These are phyloP conservation scores for Tuber borchii DNA, from an alignment of 495 filamentous ascomycete genomes.

Conservation along the genomic window DNA sequence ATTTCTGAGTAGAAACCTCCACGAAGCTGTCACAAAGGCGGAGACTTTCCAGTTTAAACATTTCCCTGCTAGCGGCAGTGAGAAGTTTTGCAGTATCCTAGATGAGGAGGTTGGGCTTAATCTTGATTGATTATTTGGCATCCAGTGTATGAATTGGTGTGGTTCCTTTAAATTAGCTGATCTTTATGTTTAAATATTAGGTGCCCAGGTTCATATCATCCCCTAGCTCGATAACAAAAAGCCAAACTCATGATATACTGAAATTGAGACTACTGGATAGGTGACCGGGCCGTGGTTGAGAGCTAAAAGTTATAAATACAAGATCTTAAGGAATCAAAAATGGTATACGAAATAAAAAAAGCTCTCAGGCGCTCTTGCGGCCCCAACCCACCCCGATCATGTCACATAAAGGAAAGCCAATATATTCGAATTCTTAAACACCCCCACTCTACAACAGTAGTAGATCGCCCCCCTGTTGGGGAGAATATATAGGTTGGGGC, in stretches of 20 bases:
- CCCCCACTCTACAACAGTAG: conserved; percentile 46
- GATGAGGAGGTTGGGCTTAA: conserved; percentile 37
- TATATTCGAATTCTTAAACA: background rate
- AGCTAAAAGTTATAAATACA: conserved; percentile 1
- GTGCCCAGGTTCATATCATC: background rate
- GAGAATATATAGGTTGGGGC: conserved; percentile 56
- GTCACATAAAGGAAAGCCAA: background rate
- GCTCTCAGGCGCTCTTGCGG: background rate
- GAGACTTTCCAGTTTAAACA: conserved; percentile 25
- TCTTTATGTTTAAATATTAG: background rate
- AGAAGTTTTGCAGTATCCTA: conserved; percentile 22
- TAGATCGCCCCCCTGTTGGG: conserved; percentile 52
- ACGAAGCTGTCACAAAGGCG: conserved; percentile 27
- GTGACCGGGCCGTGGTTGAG: background rate
- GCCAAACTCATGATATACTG: background rate
- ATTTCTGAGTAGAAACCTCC: conserved; percentile 20
- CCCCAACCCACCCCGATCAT: background rate
- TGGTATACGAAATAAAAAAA: conserved; percentile 1
- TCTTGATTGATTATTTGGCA: conserved; percentile 20
- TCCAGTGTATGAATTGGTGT: background rate
- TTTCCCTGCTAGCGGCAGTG: conserved; percentile 30
- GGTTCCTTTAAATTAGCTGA: background rate
- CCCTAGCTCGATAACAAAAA: background rate
- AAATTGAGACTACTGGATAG: background rate
- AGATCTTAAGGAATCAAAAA: background rate